Percentiles rank a stretch among this genome's conserved stretches.
Evolutionary conservation across 306 rosid genomes (phyloP).

Genomic region (Malus fusca): DNA sequence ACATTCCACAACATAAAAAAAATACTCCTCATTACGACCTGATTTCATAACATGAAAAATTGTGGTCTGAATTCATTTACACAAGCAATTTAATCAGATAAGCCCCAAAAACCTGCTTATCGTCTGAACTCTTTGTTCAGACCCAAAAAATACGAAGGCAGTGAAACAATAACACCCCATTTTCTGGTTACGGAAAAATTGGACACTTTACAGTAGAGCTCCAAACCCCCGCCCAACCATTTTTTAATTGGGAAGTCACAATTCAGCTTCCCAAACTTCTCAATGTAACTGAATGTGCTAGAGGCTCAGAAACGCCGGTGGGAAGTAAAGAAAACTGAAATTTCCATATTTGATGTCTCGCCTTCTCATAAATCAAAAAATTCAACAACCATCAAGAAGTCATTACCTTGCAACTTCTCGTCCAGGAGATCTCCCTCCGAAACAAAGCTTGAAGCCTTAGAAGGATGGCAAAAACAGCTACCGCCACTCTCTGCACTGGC

Average conservation of each 20-base stretch:
- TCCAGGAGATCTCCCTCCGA: slow-evolving; percentile 2
- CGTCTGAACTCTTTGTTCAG: slow-evolving; percentile 19
- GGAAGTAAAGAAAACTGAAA: slow-evolving; percentile 1
- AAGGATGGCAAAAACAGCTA: slow-evolving; percentile 21
- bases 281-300: slow-evolving; percentile 1
- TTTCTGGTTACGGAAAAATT: slow-evolving; percentile 9
- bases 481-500: slow-evolving; percentile 70
- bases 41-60: background rate
- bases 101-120: slow-evolving; percentile 63
- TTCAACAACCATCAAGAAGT: background rate
- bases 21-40: background rate
- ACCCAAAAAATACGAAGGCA: slow-evolving; percentile 13
- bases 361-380: background rate
- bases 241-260: slow-evolving; percentile 2
- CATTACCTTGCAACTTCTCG: slow-evolving; percentile 4
- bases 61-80: slow-evolving; percentile 20
- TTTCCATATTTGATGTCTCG: slow-evolving; percentile 8
- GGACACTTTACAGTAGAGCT: slow-evolving; percentile 11
- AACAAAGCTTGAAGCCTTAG: background rate
- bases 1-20: background rate
- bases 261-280: slow-evolving; percentile 9
- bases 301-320: background rate
- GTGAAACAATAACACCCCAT: slow-evolving; percentile 18
- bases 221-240: slow-evolving; percentile 4
- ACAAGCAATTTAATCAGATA: slow-evolving; percentile 55